These are phyloP conservation scores for Hirschioporus abietinus DNA, from an alignment of 768 basidiomycete genomes.

Conservation along the genomic window DNA sequence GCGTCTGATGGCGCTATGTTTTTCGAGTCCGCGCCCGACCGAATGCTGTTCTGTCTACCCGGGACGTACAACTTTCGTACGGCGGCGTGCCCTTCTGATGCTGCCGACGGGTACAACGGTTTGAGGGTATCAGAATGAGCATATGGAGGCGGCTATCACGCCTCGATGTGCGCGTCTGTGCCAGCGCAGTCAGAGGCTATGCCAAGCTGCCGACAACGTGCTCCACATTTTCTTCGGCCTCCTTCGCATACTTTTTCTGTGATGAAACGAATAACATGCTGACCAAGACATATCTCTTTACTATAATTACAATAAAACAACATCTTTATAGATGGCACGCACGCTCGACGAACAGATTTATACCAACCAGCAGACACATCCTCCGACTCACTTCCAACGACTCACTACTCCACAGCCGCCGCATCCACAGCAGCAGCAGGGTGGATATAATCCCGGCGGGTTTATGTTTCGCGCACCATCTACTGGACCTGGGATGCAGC, in stretches of 20 bases:
- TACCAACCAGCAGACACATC: conserved; percentile 3
- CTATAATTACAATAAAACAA: too few species aligned
- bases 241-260: conserved; percentile 12
- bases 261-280: background rate
- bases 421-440: background rate
- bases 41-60: background rate
- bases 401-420: conserved; percentile 1
- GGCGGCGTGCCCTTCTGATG: too few species aligned
- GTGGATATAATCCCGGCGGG: background rate
- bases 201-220: background rate
- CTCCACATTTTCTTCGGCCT: background rate
- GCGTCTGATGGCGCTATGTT: background rate
- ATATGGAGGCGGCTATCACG: background rate
- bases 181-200: too few species aligned
- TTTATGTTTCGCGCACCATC: background rate
- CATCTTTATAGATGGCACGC: conserved; percentile 55
- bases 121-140: background rate
- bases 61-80: background rate
- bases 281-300: too few species aligned
- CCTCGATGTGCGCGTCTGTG: too few species aligned
- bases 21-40: background rate
- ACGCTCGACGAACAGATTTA: conserved; percentile 46
- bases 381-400: conserved; percentile 7
- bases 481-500: background rate
- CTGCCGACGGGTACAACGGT: background rate